These are phyloP conservation scores for Polyporus arcularius DNA, from an alignment of 768 basidiomycete species.

Conservation along the genomic window DNA sequence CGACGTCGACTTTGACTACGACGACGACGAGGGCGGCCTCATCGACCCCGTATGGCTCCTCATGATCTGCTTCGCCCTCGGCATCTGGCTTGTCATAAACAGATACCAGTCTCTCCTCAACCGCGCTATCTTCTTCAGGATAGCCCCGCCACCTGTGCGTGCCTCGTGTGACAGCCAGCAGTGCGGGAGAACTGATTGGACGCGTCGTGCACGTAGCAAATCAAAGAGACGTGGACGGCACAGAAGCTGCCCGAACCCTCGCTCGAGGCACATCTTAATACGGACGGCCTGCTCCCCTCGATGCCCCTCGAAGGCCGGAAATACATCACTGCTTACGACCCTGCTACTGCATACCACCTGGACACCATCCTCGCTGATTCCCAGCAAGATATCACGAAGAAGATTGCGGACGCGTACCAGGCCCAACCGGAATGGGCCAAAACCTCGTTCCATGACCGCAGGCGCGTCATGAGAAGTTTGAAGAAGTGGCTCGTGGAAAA, in stretches of 20 bases:
- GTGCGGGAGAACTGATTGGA: neutral
- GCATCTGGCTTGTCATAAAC: constrained; percentile 77
- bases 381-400: constrained; percentile 66
- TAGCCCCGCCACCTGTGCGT: constrained; percentile 59
- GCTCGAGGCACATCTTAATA: constrained; percentile 64
- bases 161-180: neutral
- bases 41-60: constrained; percentile 67
- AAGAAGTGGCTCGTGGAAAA: constrained; percentile 93
- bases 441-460: constrained; percentile 76
- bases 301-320: constrained; percentile 47
- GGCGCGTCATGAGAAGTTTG: constrained; percentile 82
- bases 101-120: constrained; percentile 76
- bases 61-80: constrained; percentile 70
- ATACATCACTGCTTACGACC: constrained; percentile 92
- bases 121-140: constrained; percentile 68
- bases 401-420: constrained; percentile 61
- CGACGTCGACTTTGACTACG: constrained; percentile 32
- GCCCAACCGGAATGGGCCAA: constrained; percentile 77
- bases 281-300: constrained; percentile 54
- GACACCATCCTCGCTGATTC: constrained; percentile 77
- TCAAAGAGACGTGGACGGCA: constrained; percentile 53
- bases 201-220: constrained; percentile 22
- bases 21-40: constrained; percentile 33
- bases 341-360: constrained; percentile 83
- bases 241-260: constrained; percentile 56